phyloP scores from a whole-genome alignment of 495 filamentous ascomycete genomes.

The Copromyces sp. region DNA sequence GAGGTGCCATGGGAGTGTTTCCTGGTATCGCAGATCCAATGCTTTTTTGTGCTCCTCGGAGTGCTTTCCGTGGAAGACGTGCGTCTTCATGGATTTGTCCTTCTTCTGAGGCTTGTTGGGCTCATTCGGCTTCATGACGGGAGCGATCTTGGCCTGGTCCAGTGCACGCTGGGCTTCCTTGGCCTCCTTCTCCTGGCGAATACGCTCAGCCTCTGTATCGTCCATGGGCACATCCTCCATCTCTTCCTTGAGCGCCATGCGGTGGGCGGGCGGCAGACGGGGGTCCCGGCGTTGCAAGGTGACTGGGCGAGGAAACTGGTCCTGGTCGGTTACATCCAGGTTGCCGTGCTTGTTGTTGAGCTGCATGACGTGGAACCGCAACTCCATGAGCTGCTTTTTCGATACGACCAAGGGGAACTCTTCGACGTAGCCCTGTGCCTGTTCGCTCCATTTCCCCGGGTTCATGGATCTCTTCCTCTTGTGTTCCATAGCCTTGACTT shows the following conservation, averaged over 20 bases:
- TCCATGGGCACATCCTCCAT: slow-evolving; percentile 35
- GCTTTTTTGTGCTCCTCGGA: slow-evolving; percentile 69
- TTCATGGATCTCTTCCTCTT: not conserved
- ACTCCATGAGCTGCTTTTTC: slow-evolving; percentile 64
- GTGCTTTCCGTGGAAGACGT: slow-evolving; percentile 39
- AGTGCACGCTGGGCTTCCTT: slow-evolving; percentile 72
- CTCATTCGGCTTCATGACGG: slow-evolving; percentile 41
- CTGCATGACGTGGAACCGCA: slow-evolving; percentile 79
- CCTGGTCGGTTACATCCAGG: slow-evolving; percentile 64
- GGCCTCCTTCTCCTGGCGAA: slow-evolving; percentile 53
- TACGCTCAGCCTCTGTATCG: slow-evolving; percentile 64
- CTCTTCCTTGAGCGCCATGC: slow-evolving; percentile 44
- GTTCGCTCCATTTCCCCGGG: slow-evolving; percentile 50
- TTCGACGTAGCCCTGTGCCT: slow-evolving; percentile 38
- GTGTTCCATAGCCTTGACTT: not conserved
- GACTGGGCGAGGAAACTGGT: slow-evolving; percentile 79
- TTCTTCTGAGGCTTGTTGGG: slow-evolving; percentile 50
- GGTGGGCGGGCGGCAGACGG: slow-evolving; percentile 51
- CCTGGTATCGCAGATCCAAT: slow-evolving; percentile 79
- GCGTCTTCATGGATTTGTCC: slow-evolving; percentile 70
- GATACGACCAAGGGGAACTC: slow-evolving; percentile 73
- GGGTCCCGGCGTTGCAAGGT: slow-evolving; percentile 83
- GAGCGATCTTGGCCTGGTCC: slow-evolving; percentile 82
- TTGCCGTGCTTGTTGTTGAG: slow-evolving; percentile 35
- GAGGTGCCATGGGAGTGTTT: slow-evolving; percentile 89